Percentiles rank a stretch among this genome's conserved stretches.
phyloP scores from a whole-genome alignment of 179 eudicot species.

The Actinidia chinensis region DNA sequence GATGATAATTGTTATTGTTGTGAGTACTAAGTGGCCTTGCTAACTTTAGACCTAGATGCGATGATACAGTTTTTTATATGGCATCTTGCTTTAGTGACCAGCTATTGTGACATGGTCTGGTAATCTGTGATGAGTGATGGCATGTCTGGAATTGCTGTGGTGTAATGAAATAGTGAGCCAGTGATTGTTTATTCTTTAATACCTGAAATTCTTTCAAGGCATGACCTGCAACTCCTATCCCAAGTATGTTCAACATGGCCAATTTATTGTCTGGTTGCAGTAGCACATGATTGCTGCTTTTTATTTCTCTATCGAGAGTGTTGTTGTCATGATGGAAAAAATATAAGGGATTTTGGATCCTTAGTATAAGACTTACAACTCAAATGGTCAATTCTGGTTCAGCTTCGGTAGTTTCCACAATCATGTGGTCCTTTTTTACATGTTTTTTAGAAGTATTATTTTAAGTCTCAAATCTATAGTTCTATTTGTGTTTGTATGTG shows the following conservation, averaged over 20 bases:
- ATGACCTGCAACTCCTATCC: neutral
- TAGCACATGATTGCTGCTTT: neutral
- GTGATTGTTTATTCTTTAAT: neutral
- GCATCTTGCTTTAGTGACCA: neutral
- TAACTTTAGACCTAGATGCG: neutral
- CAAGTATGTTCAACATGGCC: neutral
- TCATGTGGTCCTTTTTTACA: neutral
- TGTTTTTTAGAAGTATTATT: neutral
- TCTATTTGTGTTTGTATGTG: neutral
- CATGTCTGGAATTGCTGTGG: neutral
- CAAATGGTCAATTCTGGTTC: neutral
- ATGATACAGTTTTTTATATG: neutral
- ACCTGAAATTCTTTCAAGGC: neutral
- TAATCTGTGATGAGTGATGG: neutral
- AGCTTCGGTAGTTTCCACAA: neutral
- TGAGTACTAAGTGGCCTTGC: neutral
- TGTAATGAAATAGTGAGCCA: neutral
- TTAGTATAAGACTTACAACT: neutral
- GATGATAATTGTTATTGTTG: neutral
- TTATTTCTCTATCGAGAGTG: neutral
- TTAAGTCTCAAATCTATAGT: neutral
- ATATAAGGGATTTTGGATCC: neutral
- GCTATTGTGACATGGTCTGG: neutral
- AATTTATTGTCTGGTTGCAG: slow-evolving; percentile 1
- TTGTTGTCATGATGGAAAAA: neutral